Conservation (phyloP, 352 stramenopile genomes). For the Globisporangium canariense region DNA sequence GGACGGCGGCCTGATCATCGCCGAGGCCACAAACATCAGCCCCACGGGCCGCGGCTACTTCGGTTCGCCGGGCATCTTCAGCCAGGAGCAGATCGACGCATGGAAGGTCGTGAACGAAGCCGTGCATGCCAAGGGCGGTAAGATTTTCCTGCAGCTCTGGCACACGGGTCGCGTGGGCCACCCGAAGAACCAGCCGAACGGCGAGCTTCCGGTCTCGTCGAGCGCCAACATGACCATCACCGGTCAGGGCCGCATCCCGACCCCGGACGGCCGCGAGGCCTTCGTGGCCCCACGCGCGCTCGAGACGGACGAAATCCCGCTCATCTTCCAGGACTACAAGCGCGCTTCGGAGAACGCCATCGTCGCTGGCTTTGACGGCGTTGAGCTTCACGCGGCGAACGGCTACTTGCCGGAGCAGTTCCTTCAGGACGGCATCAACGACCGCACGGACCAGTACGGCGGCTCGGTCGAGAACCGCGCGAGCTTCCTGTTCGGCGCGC, state of each 20-base stretch:
- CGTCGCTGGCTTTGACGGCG: slow-evolving; percentile 86
- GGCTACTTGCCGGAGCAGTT: slow-evolving; percentile 93
- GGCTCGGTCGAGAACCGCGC: slow-evolving; percentile 84
- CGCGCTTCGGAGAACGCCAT: slow-evolving; percentile 56
- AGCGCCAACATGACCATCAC: slow-evolving; percentile 17
- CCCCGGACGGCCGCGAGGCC: slow-evolving; percentile 19
- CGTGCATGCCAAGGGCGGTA: slow-evolving; percentile 56
- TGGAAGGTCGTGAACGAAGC: slow-evolving; percentile 46
- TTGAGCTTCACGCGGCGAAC: slow-evolving; percentile 89
- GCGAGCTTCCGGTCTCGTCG: slow-evolving; percentile 33
- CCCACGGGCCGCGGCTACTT: slow-evolving; percentile 19
- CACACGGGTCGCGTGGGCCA: slow-evolving; percentile 62
- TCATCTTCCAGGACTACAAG: slow-evolving; percentile 59
- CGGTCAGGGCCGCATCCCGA: slow-evolving; percentile 16
- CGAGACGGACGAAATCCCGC: slow-evolving; percentile 58
- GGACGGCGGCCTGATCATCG: slow-evolving; percentile 53
- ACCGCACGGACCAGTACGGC: slow-evolving; percentile 84
- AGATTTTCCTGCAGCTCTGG: slow-evolving; percentile 75
- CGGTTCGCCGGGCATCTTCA: slow-evolving; percentile 39
- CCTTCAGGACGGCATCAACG: slow-evolving; percentile 79
- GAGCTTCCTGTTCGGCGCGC: slow-evolving; percentile 67
- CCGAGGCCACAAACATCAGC: slow-evolving; percentile 57
- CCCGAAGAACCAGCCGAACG: slow-evolving; percentile 34
- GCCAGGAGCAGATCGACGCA: slow-evolving; percentile 27
- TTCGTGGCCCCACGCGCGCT: slow-evolving; percentile 47